Percentiles rank a stretch among this genome's conserved stretches.
phyloP scores from a whole-genome alignment of 495 filamentous ascomycete genomes.

The Aspergillus sclerotiicarbonarius region DNA sequence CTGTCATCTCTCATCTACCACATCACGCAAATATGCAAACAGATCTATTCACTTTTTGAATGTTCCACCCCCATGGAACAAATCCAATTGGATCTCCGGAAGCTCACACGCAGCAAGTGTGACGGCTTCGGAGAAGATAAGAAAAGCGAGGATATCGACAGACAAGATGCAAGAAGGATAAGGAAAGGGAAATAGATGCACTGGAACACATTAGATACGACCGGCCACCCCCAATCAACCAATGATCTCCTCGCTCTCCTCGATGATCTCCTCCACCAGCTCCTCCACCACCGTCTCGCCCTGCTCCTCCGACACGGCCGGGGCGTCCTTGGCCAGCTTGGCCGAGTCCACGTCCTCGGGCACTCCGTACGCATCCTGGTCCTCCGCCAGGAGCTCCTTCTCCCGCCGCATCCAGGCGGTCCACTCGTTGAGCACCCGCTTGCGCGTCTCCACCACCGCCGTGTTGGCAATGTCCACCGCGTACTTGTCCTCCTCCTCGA shows the following conservation, averaged over 20 bases:
- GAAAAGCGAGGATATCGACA: constrained; percentile 21
- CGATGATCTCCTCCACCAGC: constrained; percentile 90
- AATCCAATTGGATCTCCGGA: constrained; percentile 20
- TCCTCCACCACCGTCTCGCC: constrained; percentile 78
- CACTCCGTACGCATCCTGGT: constrained; percentile 66
- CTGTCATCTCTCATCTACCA: constrained; percentile 33
- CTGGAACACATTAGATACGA: constrained; percentile 36
- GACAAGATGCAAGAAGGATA: constrained; percentile 18
- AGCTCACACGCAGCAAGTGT: constrained; percentile 21
- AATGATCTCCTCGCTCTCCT: constrained; percentile 85
- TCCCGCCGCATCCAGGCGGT: constrained; percentile 74
- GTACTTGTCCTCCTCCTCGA: constrained; percentile 92
- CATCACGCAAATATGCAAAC: constrained; percentile 26
- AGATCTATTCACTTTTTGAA: constrained; percentile 31
- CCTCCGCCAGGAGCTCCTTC: constrained; percentile 69
- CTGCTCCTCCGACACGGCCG: constrained; percentile 48
- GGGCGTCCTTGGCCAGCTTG: constrained; percentile 51
- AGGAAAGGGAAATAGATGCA: constrained; percentile 28
- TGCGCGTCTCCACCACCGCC: constrained; percentile 84
- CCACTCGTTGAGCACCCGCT: constrained; percentile 86
- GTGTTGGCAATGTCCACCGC: constrained; percentile 89
- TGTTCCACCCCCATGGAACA: constrained; percentile 20
- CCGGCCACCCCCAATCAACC: constrained; percentile 34
- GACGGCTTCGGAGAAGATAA: constrained; percentile 25
- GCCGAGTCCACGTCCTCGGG: constrained; percentile 59